These are phyloP conservation scores for Sporobolus alterniflorus DNA, from an alignment of 202 grass and related monocot species.

Conservation along the genomic window DNA sequence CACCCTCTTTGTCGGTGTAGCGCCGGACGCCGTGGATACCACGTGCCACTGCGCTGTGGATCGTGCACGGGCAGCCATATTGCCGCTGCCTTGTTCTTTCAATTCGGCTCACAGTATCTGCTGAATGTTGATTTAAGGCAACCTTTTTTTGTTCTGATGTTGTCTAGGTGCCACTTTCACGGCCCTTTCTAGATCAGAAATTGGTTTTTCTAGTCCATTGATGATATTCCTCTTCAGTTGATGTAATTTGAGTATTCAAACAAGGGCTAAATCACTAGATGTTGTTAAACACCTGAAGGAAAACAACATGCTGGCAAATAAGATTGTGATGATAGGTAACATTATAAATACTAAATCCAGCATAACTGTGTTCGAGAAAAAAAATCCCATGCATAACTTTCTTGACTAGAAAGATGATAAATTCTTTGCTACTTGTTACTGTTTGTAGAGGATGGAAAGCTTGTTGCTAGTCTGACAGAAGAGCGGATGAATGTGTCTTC, in stretches of 20 bases:
- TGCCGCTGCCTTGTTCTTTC: too few relatives aligned
- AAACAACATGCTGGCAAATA: conserved; percentile 57
- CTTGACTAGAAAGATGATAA: background rate
- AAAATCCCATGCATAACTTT: conserved; percentile 15
- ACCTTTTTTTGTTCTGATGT: background rate
- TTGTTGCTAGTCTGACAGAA: too few relatives aligned
- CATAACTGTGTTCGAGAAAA: too few relatives aligned
- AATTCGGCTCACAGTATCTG: too few relatives aligned
- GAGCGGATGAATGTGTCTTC: too few relatives aligned
- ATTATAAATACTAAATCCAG: conserved; percentile 7
- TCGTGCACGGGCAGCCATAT: too few relatives aligned
- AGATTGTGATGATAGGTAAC: conserved; percentile 75
- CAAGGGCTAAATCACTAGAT: conserved; percentile 85
- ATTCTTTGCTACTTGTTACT: conserved; percentile 2
- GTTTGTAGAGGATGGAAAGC: conserved; percentile 85
- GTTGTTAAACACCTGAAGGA: conserved; percentile 90
- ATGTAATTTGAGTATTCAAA: conserved; percentile 69
- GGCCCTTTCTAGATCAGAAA: conserved; percentile 74
- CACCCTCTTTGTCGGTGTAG: too few relatives aligned
- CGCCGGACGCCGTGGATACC: too few relatives aligned
- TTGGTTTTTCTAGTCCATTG: conserved; percentile 68
- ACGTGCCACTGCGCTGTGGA: too few relatives aligned
- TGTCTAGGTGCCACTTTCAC: conserved; percentile 68
- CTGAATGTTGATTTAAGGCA: background rate
- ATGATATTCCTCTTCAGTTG: conserved; percentile 87